Evolutionary conservation across 1,284 basidiomycete species (phyloP).

Genomic region (Caloboletus firmus): DNA sequence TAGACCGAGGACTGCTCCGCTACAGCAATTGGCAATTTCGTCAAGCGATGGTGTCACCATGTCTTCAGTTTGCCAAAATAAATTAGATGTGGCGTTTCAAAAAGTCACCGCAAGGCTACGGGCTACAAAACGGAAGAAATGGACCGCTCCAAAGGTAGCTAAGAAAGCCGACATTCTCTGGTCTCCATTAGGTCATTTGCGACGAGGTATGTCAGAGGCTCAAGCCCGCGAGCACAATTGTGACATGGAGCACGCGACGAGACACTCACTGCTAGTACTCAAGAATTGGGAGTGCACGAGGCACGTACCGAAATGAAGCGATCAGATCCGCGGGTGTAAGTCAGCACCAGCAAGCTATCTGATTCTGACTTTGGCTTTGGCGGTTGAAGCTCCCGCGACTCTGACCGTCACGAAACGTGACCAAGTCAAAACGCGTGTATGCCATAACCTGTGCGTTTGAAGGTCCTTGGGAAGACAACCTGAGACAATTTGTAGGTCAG

Average conservation of each 20-base stretch:
- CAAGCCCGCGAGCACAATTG: slow-evolving; percentile 2
- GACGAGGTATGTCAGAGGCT: neutral
- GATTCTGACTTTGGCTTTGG: slow-evolving; percentile 19
- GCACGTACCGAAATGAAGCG: slow-evolving; percentile 22
- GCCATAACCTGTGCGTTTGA: neutral
- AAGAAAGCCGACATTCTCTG: neutral
- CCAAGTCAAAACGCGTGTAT: neutral
- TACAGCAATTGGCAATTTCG: slow-evolving; percentile 22
- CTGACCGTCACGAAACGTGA: slow-evolving; percentile 7
- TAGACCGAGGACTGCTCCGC: slow-evolving; percentile 12
- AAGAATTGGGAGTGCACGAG: slow-evolving; percentile 23
- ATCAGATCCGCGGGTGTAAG: slow-evolving; percentile 37
- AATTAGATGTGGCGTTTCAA: slow-evolving; percentile 5
- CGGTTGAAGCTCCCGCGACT: slow-evolving; percentile 15
- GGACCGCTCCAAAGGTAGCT: neutral
- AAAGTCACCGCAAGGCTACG: neutral
- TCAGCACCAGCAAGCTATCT: slow-evolving; percentile 13
- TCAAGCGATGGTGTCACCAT: slow-evolving; percentile 9
- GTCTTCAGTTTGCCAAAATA: slow-evolving; percentile 5
- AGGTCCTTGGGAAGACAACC: slow-evolving; percentile 3
- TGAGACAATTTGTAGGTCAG: slow-evolving; percentile 14
- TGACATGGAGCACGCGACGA: slow-evolving; percentile 1
- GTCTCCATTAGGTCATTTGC: neutral
- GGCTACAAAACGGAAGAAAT: neutral
- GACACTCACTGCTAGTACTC: slow-evolving; percentile 8